Evolutionary conservation across 106 monocot species (phyloP), one percentile per base, ranked within the genome.

Genomic region (Iris macrosiphon): DNA sequence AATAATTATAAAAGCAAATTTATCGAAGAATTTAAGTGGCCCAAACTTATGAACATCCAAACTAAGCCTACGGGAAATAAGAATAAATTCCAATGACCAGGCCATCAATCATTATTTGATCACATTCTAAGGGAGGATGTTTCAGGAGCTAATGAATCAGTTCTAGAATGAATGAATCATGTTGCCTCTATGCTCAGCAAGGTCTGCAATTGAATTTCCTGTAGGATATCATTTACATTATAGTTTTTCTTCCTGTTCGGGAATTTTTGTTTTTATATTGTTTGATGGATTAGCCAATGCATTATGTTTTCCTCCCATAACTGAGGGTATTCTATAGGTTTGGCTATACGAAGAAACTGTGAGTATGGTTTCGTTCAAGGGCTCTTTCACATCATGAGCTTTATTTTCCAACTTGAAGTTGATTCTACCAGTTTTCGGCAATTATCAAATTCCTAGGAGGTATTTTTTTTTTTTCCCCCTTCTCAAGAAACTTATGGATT

Each of bases 261-360:
- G n/a, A n/a, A n/a, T n/a, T n/a, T n/a, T n/a, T 14, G 15, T 39
- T 39, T 6, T 39, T 9, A 9, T 14, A 39, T 9, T 2, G 39
- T 1, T 39, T 39, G 39, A 39, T 24, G 21, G 10, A 11, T 3
- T 7, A 2, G 46, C 9, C 3, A 22, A 47, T 47, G 46, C 23
- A 0, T 44, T 11, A 47, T 11, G 24, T 47, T 25, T 11, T n/a
- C n/a, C n/a, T n/a, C n/a, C n/a, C n/a, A n/a, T n/a, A n/a, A n/a
- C 46, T 22, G 2, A 21, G 2, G 13, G 20, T 55, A 38, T 40
- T 22, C 6, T 41, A 11, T 58, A 28, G 93, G 83, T 96, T 49
- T 96, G 95, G 95, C 76, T 89, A 46, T 95, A 95, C 66, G 89
- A 89, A 67, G 95, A 95, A 79, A 57, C 66, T 76, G 82, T 56